Evolutionary conservation across 306 rosid species (phyloP), one percentile per base, ranked within the genome.

Genomic region (Corylus heterophylla): DNA sequence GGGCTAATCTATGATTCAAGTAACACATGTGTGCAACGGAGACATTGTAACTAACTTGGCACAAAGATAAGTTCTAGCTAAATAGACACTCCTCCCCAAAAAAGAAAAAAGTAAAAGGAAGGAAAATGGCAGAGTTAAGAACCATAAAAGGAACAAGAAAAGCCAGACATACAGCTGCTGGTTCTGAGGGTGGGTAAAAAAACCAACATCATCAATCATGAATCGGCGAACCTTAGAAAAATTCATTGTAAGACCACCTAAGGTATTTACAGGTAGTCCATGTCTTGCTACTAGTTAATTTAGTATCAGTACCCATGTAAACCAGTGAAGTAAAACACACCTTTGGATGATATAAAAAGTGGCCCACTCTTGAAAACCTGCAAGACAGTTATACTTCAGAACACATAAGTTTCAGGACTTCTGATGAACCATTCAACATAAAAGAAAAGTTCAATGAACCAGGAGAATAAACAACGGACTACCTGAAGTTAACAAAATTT

Each of bases 361-460:
- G 97, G 94, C n/a, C 99, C 98, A 37, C 94, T 91, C 89, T 93
- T 96, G 91, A 91, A 89, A 87, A 93, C 77, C 99, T 96, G 88
- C 86, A 86, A 74, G 61, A 87, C 17, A 78, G 54, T 27, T 49
- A 42, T 22, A 47, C 13, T 79, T 79, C 27, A 80, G 64, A 18
- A 68, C 51, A 67, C 52, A 3, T 16, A 17, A 68, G 16, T 9
- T 64, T 68, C 72, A 68, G 51, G 51, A 20, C 27, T 18, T 18
- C 51, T 0, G 7, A 68, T 8, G 27, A 62, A 29, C 69, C 18
- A 62, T 25, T 25, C 35, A 9, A 10, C 14, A 3, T 8, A 59
- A 25, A 25, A 59, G 2, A 9, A 59, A 25, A 59, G 31, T 59
- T 25, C 4, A 3, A 68, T 10, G 39, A 29, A 62, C 69, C 42